Conservation (phyloP, 306 rosid genomes). For the Pueraria montana region DNA sequence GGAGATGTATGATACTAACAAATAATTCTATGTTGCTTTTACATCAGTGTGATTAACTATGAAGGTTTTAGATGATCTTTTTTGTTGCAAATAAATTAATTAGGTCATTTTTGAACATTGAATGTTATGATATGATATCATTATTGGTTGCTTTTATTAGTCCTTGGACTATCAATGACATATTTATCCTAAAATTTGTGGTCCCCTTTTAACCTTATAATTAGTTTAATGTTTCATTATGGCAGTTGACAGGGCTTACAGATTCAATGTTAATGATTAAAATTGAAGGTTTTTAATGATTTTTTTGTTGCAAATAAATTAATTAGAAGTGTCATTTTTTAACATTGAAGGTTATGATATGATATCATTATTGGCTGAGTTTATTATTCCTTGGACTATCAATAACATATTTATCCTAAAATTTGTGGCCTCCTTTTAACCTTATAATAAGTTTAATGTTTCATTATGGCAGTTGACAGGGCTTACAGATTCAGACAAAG, state of each 20-base stretch:
- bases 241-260: too few species aligned
- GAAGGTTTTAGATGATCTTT: conserved; percentile 24
- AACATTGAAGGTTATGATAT: conserved; percentile 34
- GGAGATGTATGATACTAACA: conserved; percentile 17
- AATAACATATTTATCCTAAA: conserved; percentile 15
- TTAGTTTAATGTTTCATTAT: too few species aligned
- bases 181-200: conserved; percentile 13
- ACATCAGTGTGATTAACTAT: conserved; percentile 19
- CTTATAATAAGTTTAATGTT: background rate
- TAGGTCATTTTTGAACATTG: background rate
- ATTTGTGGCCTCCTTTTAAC: background rate
- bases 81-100: conserved; percentile 2
- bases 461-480: conserved; percentile 73
- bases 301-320: conserved; percentile 12
- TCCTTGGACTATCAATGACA: conserved; percentile 17
- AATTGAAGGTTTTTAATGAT: conserved; percentile 16
- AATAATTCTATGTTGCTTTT: conserved; percentile 1
- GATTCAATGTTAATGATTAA: too few species aligned
- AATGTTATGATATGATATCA: conserved; percentile 35
- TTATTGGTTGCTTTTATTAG: conserved; percentile 17
- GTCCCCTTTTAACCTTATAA: too few species aligned
- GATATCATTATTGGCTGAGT: conserved; percentile 31
- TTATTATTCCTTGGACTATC: conserved; percentile 25
- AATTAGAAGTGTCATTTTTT: background rate
- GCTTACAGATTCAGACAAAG: conserved; percentile 75